Base-by-base conservation (phyloP, 106 monocot species). In the Ottelia alismoides region DNA sequence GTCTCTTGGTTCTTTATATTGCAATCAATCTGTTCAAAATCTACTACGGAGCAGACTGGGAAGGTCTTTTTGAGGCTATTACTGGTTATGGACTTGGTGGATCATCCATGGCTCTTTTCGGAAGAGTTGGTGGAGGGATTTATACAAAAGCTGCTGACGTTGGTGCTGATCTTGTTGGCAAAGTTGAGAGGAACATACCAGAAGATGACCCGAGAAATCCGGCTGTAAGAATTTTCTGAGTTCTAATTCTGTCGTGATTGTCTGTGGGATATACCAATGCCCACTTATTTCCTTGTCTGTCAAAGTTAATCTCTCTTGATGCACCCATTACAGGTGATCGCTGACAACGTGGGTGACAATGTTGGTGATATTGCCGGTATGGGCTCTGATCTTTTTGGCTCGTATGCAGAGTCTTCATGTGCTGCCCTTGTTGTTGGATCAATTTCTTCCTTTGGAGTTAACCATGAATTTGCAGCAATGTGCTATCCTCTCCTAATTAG, bases 331-430 rank as follows among this genome's bases (percentile, higher is more conserved):
- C 57, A 67, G 66, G 66, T 67, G 47, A 67, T 67, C 51, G 66
- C 66, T 11, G 66, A 67, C 23, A 67, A 67, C n/a, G 66, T 67
- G 57, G 66, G 66, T 35, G 66, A 67, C 27, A 67, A 67, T 51
- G 66, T 67, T 67, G 66, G 66, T 30, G 66, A 67, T 58, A 67
- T 67, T 58, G 66, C 66, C 4, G 66, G 66, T 18, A 67, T 67
- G 66, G 66, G 66, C 11, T 67, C 66, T 50, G 66, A 67, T 58
- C 52, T 67, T 35, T 67, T 67, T 40, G 66, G 66, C 11, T 67
- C 66, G 3, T 67, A 67, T 22, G 66, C 66, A 30, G 66, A 67
- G 44, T 48, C 66, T 5, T 57, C 66, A 26, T 67, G 66, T 58
- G 66, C 57, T 19, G 66, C 66, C 0, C 45, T 67, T 11, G 66